Conservation (phyloP, 1,139 yeast genomes). For the Suhomyces ambrosiae region DNA sequence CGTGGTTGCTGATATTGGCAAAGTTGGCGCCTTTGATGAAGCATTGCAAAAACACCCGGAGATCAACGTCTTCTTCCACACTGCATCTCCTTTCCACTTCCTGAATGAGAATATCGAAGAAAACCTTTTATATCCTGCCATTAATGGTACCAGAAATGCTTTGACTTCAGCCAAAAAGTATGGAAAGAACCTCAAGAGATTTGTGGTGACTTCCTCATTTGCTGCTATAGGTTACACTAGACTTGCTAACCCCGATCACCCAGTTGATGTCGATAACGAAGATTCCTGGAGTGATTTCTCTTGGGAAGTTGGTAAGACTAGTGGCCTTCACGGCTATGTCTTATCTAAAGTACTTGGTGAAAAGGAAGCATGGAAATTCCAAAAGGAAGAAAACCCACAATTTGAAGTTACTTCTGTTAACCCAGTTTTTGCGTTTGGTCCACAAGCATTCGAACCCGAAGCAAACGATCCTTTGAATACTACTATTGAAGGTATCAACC, state of each 20-base stretch:
- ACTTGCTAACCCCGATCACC: not conserved
- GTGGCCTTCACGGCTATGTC: constrained; percentile 26
- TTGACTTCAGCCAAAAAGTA: constrained; percentile 11
- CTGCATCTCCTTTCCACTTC: constrained; percentile 43
- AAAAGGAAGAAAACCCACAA: constrained; percentile 32
- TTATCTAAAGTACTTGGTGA: constrained; percentile 58
- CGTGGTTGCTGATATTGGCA: constrained; percentile 24
- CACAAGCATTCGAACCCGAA: constrained; percentile 27
- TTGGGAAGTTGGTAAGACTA: constrained; percentile 32
- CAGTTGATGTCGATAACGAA: constrained; percentile 14
- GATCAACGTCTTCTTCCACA: constrained; percentile 37
- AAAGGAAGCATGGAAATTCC: constrained; percentile 55
- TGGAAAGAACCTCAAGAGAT: constrained; percentile 28
- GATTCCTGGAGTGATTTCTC: constrained; percentile 43
- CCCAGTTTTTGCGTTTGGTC: constrained; percentile 28
- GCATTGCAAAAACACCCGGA: constrained; percentile 33
- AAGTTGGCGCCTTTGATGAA: constrained; percentile 35
- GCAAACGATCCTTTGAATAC: constrained; percentile 35
- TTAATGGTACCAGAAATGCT: constrained; percentile 28
- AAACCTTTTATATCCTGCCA: constrained; percentile 32
- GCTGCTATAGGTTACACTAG: constrained; percentile 17
- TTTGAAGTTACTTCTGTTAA: constrained; percentile 19
- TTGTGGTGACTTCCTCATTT: constrained; percentile 32
- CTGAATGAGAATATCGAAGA: constrained; percentile 20
- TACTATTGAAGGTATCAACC: constrained; percentile 35